Evolutionary conservation across 2,329 filamentous ascomycete species (phyloP), one percentile per base, ranked within the genome.

Genomic region (Biscogniauxia marginata): DNA sequence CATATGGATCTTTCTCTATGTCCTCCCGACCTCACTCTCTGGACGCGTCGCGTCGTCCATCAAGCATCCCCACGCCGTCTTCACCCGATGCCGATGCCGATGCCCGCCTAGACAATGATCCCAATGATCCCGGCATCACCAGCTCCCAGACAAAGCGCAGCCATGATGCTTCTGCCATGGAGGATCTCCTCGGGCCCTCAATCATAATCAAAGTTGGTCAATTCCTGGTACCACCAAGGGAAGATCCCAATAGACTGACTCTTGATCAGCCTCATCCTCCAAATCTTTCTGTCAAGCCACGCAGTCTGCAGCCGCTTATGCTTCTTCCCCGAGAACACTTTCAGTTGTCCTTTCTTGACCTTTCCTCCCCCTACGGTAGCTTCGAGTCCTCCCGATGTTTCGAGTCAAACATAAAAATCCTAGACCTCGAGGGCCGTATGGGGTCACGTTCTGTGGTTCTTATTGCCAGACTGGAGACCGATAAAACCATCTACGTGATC

Each of bases 361-460:
- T 85, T 43, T 70, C 75, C 20, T 71, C 76, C 9, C 78, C 79
- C 8, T 74, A 75, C 39, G 79, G 77, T 62, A 79, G 79, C 19
- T 75, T 85, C 20, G 75, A 80, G 13, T 75, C 75, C 21, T 80
- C 79, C 49, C 81, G 82, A 50, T 77, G 82, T 47, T 88, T 84
- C 67, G 83, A 86, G 63, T 83, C 84, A 7, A 77, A 81, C 60
- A 78, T 89, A 63, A 82, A 83, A 60, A 82, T 86, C 55, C 74
- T 89, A 57, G 86, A 89, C 59, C 78, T 85, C 44, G 84, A 86
- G 71, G 80, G 77, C 53, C 84, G 83, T n/a, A 77, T 84, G 64
- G 80, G 80, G 56, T 79, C 75, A 19, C 71, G 73, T 9, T 76
- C 80, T 13, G 80, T 79, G 56, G 74, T 90, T 16, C 77, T 91